Conservation (phyloP, 2,329 filamentous ascomycete genomes). For the Colletotrichum trifolii region DNA sequence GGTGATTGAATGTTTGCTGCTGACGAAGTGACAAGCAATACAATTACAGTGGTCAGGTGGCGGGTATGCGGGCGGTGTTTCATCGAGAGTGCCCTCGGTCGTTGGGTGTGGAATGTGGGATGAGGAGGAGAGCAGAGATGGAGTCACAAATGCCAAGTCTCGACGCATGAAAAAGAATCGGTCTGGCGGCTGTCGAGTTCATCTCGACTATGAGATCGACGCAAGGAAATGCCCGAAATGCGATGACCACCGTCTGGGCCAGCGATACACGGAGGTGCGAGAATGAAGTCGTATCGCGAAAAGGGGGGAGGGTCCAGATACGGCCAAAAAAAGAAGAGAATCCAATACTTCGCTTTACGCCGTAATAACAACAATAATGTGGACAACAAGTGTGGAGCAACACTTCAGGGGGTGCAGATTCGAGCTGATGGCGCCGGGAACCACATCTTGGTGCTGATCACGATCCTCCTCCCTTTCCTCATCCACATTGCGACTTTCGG, state of each 20-base stretch:
- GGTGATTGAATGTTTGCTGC: background rate
- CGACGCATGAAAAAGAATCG: conserved; percentile 28
- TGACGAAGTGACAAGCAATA: background rate
- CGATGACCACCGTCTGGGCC: conserved; percentile 2
- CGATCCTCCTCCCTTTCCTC: background rate
- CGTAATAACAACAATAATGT: too few relatives aligned
- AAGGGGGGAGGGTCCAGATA: conserved; percentile 14
- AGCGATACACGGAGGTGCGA: conserved; percentile 6
- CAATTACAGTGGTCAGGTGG: background rate
- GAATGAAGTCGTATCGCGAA: conserved; percentile 4
- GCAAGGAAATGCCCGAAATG: conserved; percentile 23
- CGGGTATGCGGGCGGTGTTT: conserved; percentile 26
- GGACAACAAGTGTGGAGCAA: conserved; percentile 4
- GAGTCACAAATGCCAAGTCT: conserved; percentile 10
- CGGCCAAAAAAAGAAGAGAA: too few relatives aligned
- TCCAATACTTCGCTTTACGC: too few relatives aligned
- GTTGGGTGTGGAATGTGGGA: too few relatives aligned
- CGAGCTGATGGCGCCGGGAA: conserved; percentile 14
- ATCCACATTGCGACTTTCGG: too few relatives aligned
- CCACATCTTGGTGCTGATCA: conserved; percentile 2
- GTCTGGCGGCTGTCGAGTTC: conserved; percentile 26
- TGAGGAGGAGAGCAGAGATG: background rate
- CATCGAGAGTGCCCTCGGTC: conserved; percentile 30
- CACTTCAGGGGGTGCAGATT: conserved; percentile 11
- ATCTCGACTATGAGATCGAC: conserved; percentile 33